Base-by-base conservation (phyloP, 805 yeast species). In the Clavispora santaluciae region DNA sequence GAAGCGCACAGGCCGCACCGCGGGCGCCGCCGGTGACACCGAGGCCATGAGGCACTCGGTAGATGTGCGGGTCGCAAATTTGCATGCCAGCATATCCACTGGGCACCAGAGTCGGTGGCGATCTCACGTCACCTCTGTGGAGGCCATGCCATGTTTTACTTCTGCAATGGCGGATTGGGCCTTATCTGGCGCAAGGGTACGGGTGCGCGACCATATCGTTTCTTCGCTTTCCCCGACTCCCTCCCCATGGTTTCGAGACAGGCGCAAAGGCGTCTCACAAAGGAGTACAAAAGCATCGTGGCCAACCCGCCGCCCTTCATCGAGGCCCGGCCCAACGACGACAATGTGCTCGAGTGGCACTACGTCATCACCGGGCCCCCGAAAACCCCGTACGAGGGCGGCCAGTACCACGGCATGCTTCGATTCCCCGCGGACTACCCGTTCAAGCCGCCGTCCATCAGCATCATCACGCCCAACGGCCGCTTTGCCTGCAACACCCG, bases 311-410 rank as follows among this genome's bases (percentile, higher is more conserved):
- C 95, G 8, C 96, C 95, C 5, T 90, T 65, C 56, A 80, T 91
- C 34, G 68, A 69, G 9, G 96, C 97, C 17, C 81, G 83, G 44
- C 98, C 98, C 5, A 78, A 83, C 45, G 98, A 93, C 43, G 72
- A 77, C 33, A 89, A 93, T 59, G 85, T 93, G 41, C 67, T 93
- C 40, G 95, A 87, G 59, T 90, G 97, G 96, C 96, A 89, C 61
- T 91, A 87, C 58, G 76, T 90, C 23, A 83, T 91, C 38, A 82
- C 88, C 0, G 98, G 98, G 1, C 96, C 97, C 4, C 89, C 93
- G 11, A 82, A 81, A 28, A 86, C 96, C 1, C 95, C 95, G 3
- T 91, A 84, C 60, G 83, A 75, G 41, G 78, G 77, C 17, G 97
- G 97, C 0, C 93, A 87, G 58, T 89, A 85, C 57, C 96, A 89